Percentiles rank a stretch among this genome's conserved stretches.
phyloP scores from a whole-genome alignment of 1,139 yeast species.

The Tardiomyces depauwii region DNA sequence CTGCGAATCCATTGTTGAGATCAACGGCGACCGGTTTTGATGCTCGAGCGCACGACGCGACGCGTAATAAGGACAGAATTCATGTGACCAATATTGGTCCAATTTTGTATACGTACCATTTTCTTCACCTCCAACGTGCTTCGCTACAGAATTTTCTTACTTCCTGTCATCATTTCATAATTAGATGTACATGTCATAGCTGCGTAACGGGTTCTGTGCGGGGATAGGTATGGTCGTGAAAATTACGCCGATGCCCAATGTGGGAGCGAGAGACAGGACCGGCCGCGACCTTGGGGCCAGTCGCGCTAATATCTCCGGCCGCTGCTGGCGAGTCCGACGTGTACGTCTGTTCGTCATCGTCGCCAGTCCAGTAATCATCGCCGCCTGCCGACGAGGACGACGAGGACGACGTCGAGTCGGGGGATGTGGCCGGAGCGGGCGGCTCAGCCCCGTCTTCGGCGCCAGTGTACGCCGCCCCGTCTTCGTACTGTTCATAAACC shows the following conservation, averaged over 20 bases:
- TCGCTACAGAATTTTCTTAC: neutral
- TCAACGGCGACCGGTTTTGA: neutral
- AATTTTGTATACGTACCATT: neutral
- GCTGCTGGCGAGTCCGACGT: no score
- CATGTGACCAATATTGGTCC: neutral
- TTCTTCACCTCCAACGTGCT: no score
- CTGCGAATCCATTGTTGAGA: slow-evolving; percentile 1
- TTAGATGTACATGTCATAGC: neutral
- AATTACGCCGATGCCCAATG: neutral
- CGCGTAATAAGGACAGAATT: neutral
- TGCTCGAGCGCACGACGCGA: neutral
- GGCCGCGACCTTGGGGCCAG: neutral
- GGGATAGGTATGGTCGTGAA: neutral
- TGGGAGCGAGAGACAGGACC: neutral
- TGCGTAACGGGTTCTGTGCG: neutral
- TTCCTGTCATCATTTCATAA: no score
- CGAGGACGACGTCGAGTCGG: slow-evolving; percentile 17
- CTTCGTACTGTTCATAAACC: slow-evolving; percentile 6
- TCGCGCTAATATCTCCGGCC: no score
- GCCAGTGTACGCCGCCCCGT: slow-evolving; percentile 2
- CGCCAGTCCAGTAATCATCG: slow-evolving; percentile 5
- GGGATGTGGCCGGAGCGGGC: slow-evolving; percentile 13
- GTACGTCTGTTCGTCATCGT: neutral
- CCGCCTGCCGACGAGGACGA: slow-evolving; percentile 15
- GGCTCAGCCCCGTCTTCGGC: slow-evolving; percentile 4